Base-by-base conservation (phyloP, 2,329 filamentous ascomycete species). In the Trichoderma sp. region DNA sequence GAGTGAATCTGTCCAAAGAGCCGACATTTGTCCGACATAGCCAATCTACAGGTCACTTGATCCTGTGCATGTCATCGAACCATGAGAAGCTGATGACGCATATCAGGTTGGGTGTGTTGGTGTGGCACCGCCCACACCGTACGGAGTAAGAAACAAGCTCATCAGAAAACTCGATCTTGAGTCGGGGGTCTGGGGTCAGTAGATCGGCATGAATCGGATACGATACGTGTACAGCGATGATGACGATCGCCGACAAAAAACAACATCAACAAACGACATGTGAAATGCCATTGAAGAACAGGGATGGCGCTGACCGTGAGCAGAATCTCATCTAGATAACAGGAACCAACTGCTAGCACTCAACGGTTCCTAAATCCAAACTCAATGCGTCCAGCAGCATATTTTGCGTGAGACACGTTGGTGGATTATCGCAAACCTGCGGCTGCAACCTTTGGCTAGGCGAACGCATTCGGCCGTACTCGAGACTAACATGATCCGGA, bases 371-470 rank as follows among this genome's bases (percentile, higher is more conserved):
- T 17, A 53, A 17, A 36, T 3, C 20, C 23, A 30, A 59, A 47
- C 50, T 32, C 36, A 30, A 68, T 47, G 65, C 53, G 12, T 26
- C 26, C 1, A 13, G 1, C 55, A 26, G 13, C 53, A 59, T 34
- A 39, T 61, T 47, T 50, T n/a, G 32, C 28, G 53, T 34, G 65
- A 68, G 65, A 68, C 65, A 68, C 59, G 7, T 26, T 26, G 34
- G 36, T 20, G 36, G 65, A 28, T 28, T 26, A 17, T 61, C 26
- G n/a, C 65, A 68, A 47, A 43, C 17, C 32, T 43, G 34, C 55
- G 65, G 65, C 65, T 68, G 36, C 36, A 59, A 68, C 65, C 55
- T 50, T 50, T 17, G n/a, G 34, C 36, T 58, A 68, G 26, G 36
- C 65, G 65, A 68, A 11, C n/a, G 6, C 17, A 34, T 23, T 34